Evolutionary conservation across 139 green algal genomes (phyloP), one percentile per base, ranked within the genome.

Genomic region (Picochlorum costavermella): DNA sequence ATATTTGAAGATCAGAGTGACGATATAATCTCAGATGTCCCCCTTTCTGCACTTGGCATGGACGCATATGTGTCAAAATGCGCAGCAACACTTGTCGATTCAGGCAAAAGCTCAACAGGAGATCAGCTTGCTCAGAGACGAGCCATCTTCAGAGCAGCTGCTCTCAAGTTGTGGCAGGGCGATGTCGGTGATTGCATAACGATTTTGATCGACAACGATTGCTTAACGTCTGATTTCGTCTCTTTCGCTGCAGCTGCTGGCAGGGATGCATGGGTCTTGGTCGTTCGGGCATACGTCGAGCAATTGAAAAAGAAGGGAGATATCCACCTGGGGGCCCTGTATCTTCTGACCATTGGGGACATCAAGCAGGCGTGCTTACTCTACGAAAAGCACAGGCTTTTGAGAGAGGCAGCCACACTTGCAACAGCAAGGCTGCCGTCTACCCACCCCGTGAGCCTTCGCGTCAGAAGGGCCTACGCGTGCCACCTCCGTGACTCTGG

Each of bases 171-270:
- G 17, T 63, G 75, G 56, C 20, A 48, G 1, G 66, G 70, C 16
- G 70, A 76, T 25, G 45, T 76, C 50, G 70, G 67, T 8, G 53
- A 31, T 36, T 69, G 67, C 14, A 23, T 76, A 17, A 37, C 69
- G 20, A 3, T 56, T n/a, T 48, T 76, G 25, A 43, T 76, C 25
- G 43, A 60, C 14, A 43, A 64, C 45, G 68, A 77, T 8, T 69
- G 50, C 2, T 55, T 76, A 6, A 76, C 67, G 3, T 57, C 67
- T 6, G 70, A 76, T 11, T 76, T 76, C 59, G 70, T 76, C 31
- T 77, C 46, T 57, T 45, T 75, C 36, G 50, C 67, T 10, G 70
- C 70, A n/a, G 70, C 67, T 2, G 70, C 67, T 30, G 70, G 67
- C 50, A 57, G 48, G 31, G 8, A 55, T 5, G 70, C 65, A 6